Percentiles rank a stretch among this genome's conserved stretches.
Evolutionary conservation across 192 early-diverging fungal species (phyloP).

Genomic region (Entomortierella beljakovae): DNA sequence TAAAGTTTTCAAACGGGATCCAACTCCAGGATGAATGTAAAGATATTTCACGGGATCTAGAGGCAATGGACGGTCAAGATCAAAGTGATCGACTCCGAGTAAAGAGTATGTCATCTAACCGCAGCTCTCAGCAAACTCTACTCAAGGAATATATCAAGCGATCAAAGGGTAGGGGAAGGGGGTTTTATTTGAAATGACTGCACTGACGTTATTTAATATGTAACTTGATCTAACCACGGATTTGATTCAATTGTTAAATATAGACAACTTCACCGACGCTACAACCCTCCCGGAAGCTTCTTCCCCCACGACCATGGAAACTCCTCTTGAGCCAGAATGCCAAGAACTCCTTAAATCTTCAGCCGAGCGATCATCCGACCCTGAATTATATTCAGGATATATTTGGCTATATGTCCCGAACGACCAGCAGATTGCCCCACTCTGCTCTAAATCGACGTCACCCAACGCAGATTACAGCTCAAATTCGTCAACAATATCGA

Average conservation of each 20-base stretch:
- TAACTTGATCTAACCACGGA: no score
- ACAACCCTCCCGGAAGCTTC: background rate
- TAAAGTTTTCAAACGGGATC: background rate
- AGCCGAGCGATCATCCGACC: background rate
- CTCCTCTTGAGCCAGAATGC: background rate
- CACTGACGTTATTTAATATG: no score
- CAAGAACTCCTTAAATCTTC: constrained; percentile 1
- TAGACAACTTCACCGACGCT: background rate
- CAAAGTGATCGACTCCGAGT: background rate
- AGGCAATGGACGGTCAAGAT: constrained; percentile 6
- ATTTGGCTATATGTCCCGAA: constrained; percentile 47
- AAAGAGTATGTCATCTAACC: constrained; percentile 5
- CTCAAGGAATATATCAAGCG: constrained; percentile 4
- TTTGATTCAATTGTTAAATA: no score
- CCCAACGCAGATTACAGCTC: background rate
- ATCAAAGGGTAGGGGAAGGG: constrained; percentile 11
- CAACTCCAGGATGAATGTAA: background rate
- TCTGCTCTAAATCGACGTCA: background rate
- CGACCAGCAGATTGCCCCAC: background rate
- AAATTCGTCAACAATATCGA: background rate
- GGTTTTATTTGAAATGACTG: no score
- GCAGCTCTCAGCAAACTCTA: constrained; percentile 5
- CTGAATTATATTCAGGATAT: constrained; percentile 26
- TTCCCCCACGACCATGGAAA: background rate
- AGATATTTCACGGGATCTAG: background rate